Percentiles rank a stretch among this genome's conserved stretches.
phyloP scores from a whole-genome alignment of 2,329 filamentous ascomycete genomes.

The Scortechinia acanthostroma region DNA sequence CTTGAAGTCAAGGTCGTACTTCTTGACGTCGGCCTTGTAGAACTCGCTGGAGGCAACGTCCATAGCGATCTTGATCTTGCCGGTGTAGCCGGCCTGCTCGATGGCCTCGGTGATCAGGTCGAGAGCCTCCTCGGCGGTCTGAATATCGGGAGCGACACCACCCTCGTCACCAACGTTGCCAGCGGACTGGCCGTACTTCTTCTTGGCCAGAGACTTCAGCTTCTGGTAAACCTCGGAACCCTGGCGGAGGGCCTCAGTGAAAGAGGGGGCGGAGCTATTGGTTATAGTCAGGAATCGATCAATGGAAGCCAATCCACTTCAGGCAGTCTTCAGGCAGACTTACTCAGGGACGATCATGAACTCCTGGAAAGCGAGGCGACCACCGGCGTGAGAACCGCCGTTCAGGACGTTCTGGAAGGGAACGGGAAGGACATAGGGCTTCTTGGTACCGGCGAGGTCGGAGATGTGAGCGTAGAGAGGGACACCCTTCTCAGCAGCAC shows the following conservation, averaged over 20 bases:
- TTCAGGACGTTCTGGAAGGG: slow-evolving; percentile 94
- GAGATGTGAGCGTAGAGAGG: slow-evolving; percentile 84
- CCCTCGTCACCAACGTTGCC: slow-evolving; percentile 99
- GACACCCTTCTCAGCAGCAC: slow-evolving; percentile 80
- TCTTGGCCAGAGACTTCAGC: slow-evolving; percentile 94
- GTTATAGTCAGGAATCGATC: slow-evolving; percentile 5
- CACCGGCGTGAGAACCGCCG: slow-evolving; percentile 91
- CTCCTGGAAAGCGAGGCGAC: slow-evolving; percentile 88
- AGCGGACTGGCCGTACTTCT: slow-evolving; percentile 98
- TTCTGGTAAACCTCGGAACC: slow-evolving; percentile 97
- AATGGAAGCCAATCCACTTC: background rate
- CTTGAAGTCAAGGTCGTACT: slow-evolving; percentile 99
- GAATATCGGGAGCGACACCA: slow-evolving; percentile 98
- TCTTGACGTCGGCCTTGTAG: slow-evolving; percentile 96
- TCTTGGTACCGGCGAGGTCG: slow-evolving; percentile 81
- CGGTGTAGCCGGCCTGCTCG: slow-evolving; percentile 88
- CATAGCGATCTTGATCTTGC: slow-evolving; percentile 96
- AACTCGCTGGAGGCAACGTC: slow-evolving; percentile 98
- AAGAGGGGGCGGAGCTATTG: slow-evolving; percentile 70
- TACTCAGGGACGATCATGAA: slow-evolving; percentile 89
- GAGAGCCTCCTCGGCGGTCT: slow-evolving; percentile 91
- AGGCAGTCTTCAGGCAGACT: slow-evolving; percentile 17
- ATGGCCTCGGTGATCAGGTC: slow-evolving; percentile 93
- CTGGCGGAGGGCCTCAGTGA: slow-evolving; percentile 93
- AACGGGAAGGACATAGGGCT: slow-evolving; percentile 82